Percentiles rank a stretch among this genome's conserved stretches.
Evolutionary conservation across 345 rosid genomes (phyloP).

Genomic region (Psidium friedrichsthalianum): DNA sequence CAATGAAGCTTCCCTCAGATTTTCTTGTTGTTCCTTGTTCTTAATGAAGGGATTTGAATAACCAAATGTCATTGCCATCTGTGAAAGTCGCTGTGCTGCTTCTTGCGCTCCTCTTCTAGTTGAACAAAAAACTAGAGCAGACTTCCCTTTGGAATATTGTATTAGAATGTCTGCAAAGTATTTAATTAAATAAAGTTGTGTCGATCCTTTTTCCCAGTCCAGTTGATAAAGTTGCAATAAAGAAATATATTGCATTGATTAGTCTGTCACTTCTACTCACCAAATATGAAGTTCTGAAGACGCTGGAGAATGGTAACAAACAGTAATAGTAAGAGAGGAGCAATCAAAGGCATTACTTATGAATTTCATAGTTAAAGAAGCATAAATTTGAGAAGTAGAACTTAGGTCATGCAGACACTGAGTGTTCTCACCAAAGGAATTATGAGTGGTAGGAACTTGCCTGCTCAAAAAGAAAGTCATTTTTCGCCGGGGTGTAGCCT

Average conservation of each 20-base stretch:
- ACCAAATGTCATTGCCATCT: slow-evolving; percentile 76
- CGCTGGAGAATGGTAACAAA: slow-evolving; percentile 48
- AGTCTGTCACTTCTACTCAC: slow-evolving; percentile 34
- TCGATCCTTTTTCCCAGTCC: neutral
- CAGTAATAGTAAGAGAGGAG: slow-evolving; percentile 3
- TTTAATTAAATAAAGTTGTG: neutral
- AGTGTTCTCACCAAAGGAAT: neutral
- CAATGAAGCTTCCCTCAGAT: slow-evolving; percentile 82
- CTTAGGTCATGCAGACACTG: neutral
- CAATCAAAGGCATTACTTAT: neutral
- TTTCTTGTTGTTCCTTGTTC: slow-evolving; percentile 72
- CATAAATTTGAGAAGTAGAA: neutral
- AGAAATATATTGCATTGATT: neutral
- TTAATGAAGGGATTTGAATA: slow-evolving; percentile 85
- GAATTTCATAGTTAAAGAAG: neutral
- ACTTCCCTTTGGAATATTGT: slow-evolving; percentile 88
- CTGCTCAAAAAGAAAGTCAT: slow-evolving; percentile 96
- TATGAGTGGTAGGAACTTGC: slow-evolving; percentile 18
- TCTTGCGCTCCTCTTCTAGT: slow-evolving; percentile 98
- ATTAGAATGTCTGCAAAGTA: slow-evolving; percentile 66
- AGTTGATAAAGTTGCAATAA: neutral
- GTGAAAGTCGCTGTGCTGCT: slow-evolving; percentile 81
- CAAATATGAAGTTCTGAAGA: slow-evolving; percentile 87
- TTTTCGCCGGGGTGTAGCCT: slow-evolving; percentile 94
- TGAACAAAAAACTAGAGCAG: slow-evolving; percentile 94